Evolutionary conservation across 2,329 filamentous ascomycete genomes (phyloP).

Genomic region (Aspergillus quadricinctus): DNA sequence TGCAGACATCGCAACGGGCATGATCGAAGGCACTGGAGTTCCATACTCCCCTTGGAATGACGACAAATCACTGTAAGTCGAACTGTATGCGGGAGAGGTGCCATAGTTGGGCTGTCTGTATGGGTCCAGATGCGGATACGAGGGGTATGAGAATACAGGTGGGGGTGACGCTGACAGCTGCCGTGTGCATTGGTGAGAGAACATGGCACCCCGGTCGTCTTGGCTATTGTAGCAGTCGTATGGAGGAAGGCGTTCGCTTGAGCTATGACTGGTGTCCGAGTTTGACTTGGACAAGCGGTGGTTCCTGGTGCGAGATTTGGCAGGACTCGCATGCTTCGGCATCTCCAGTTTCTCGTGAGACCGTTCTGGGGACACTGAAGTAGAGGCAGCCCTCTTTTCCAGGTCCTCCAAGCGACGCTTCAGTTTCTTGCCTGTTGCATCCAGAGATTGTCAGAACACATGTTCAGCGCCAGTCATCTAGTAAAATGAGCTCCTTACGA

Average conservation of each 20-base stretch:
- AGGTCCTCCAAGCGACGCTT: constrained; percentile 64
- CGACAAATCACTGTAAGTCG: constrained; percentile 30
- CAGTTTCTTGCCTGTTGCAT: constrained; percentile 56
- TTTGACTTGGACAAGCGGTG: constrained; percentile 24
- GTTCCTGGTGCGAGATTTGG: constrained; percentile 24
- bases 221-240: constrained; percentile 30
- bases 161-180: constrained; percentile 58
- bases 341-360: constrained; percentile 50
- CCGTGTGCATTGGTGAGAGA: constrained; percentile 55
- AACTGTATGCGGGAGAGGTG: constrained; percentile 33
- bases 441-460: not conserved
- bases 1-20: constrained; percentile 41
- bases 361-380: constrained; percentile 59
- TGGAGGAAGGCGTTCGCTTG: constrained; percentile 29
- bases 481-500: constrained; percentile 56
- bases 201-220: constrained; percentile 51
- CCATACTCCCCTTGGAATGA: constrained; percentile 37
- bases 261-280: constrained; percentile 17
- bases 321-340: constrained; percentile 18
- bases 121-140: constrained; percentile 44
- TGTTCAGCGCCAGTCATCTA: not conserved
- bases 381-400: constrained; percentile 57
- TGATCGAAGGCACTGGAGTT: constrained; percentile 38
- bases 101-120: constrained; percentile 34
- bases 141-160: constrained; percentile 51